A percentile compares a stretch with the other conserved stretches of the same genome.
These are phyloP conservation scores for Penstemon newberryi DNA, from an alignment of 257 asterid genomes.

Conservation along the genomic window DNA sequence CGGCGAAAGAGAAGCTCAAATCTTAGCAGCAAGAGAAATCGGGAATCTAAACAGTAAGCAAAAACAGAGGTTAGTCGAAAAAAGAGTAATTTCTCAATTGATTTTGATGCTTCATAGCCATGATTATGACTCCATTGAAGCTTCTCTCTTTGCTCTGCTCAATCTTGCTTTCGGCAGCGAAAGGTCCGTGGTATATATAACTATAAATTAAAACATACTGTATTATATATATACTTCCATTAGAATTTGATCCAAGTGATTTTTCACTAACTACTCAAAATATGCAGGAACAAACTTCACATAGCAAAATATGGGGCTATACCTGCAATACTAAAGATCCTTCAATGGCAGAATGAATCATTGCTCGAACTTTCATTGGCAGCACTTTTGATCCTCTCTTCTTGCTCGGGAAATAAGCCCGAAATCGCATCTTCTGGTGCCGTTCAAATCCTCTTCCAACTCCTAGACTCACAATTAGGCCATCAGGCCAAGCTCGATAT, in stretches of 20 bases:
- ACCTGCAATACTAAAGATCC: constrained; percentile 48
- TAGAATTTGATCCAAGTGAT: background rate
- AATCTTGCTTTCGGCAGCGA: constrained; percentile 72
- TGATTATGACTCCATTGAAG: constrained; percentile 64
- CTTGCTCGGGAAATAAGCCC: constrained; percentile 63
- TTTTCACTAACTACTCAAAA: background rate
- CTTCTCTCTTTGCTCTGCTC: constrained; percentile 71
- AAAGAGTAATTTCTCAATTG: constrained; percentile 53
- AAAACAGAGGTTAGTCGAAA: constrained; percentile 54
- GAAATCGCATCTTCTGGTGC: constrained; percentile 67
- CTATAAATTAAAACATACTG: background rate
- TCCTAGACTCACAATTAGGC: constrained; percentile 42
- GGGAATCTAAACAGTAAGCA: constrained; percentile 47
- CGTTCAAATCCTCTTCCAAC: constrained; percentile 44
- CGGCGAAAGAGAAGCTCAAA: constrained; percentile 54
- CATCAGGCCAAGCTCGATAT: constrained; percentile 58
- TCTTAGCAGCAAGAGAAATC: constrained; percentile 57
- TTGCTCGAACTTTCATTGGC: constrained; percentile 56
- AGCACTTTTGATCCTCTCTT: constrained; percentile 61
- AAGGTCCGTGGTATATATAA: constrained; percentile 40
- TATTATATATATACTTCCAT: no score
- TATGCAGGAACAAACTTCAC: constrained; percentile 61
- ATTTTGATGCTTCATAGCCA: constrained; percentile 55
- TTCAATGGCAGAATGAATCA: constrained; percentile 47
- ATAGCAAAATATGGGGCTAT: constrained; percentile 66